Evolutionary conservation across 495 filamentous ascomycete species (phyloP), one percentile per base, ranked within the genome.

Genomic region (Penicillium herquei): DNA sequence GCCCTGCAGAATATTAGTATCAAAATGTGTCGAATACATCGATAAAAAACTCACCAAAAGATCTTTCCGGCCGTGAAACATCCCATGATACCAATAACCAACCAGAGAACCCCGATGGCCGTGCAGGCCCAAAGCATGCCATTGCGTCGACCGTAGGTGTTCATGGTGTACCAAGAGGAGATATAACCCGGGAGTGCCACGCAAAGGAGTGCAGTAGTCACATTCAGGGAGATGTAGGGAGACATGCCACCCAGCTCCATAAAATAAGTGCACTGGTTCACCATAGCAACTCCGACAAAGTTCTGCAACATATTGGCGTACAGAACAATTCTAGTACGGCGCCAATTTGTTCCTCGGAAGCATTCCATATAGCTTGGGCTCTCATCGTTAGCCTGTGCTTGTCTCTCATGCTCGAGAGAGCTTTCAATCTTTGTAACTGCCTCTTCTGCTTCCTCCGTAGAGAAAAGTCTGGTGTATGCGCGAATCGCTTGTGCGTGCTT

Each of bases 291-390:
- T 6, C 65, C 68, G 31, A 67, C 51, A 7, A 62, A 44, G 42
- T 65, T 63, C 31, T 58, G 54, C 47, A 70, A 44, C 12, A 44
- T 56, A 34, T 52, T 57, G 46, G 56, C 59, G 26, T 59, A 57
- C 17, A 68, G 46, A 3, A 64, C 58, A 35, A 70, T 67, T n/a
- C 68, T 52, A 6, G 68, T 70, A 35, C 68, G 68, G 10, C 68
- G 68, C 54, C 58, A 61, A 53, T 70, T 65, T 5, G 54, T 55
- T 26, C 63, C 56, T 6, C 54, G 54, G 55, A 70, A 70, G 43
- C 61, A 65, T 8, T 70, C 68, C 3, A 56, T 14, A 18, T 18
- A 42, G 14, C 8, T 8, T 7, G 40, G 14, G 0, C 1, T 7
- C 6, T 42, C 16, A 6, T 18, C 40, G 14, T 9, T 42, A 21